These are phyloP conservation scores for Teratosphaeria viscida DNA, from an alignment of 2,329 filamentous ascomycete species.

Conservation along the genomic window DNA sequence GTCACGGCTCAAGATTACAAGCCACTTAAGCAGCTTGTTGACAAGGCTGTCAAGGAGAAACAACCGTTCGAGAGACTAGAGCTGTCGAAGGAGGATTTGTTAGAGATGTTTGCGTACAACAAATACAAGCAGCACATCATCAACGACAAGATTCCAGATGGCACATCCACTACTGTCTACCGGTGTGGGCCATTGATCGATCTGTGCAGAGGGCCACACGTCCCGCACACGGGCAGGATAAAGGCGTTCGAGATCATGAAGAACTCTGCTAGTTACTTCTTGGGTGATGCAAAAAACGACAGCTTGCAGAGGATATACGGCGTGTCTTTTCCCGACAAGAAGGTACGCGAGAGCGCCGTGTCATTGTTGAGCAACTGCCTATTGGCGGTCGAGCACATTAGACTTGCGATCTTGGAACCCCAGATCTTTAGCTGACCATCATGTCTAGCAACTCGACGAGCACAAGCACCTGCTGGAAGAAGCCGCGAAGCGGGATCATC, in stretches of 20 bases:
- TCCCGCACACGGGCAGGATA: conserved; percentile 84
- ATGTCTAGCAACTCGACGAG: conserved; percentile 50
- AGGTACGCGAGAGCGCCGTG: conserved; percentile 41
- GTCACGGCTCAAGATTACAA: conserved; percentile 74
- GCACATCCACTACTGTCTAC: conserved; percentile 87
- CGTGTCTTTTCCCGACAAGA: conserved; percentile 95
- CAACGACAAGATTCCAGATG: conserved; percentile 79
- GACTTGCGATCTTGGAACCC: too few relatives aligned
- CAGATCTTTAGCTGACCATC: neutral
- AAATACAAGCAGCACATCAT: conserved; percentile 99
- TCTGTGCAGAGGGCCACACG: conserved; percentile 88
- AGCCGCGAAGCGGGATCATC: conserved; percentile 93
- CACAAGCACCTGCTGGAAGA: conserved; percentile 94
- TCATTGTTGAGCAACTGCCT: too few relatives aligned
- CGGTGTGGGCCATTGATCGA: conserved; percentile 89
- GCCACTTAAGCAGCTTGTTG: conserved; percentile 68
- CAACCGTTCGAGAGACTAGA: conserved; percentile 86
- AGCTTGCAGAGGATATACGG: conserved; percentile 94
- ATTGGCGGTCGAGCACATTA: too few relatives aligned
- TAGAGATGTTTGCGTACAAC: conserved; percentile 96
- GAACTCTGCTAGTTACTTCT: conserved; percentile 78
- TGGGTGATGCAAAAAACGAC: conserved; percentile 87
- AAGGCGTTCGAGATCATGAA: conserved; percentile 93
- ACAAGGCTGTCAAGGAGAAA: conserved; percentile 88
- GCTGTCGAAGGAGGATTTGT: conserved; percentile 79